phyloP scores from a whole-genome alignment of 2,329 filamentous ascomycete species.

The Rugonectria rugulosa region DNA sequence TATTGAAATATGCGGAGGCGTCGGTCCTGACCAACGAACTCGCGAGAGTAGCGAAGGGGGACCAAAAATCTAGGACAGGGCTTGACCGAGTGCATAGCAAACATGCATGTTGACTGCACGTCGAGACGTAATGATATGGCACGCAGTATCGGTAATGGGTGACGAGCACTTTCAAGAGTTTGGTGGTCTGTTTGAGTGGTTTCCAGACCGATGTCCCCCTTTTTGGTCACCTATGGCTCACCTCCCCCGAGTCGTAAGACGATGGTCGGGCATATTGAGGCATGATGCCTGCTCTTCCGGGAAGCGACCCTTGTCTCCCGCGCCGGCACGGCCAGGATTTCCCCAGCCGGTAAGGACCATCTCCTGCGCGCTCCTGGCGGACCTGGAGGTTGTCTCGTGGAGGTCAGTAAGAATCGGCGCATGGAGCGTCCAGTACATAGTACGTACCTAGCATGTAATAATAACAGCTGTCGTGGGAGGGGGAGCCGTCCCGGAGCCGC shows the following conservation, averaged over 20 bases:
- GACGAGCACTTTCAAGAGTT: constrained; percentile 7
- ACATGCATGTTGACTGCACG: constrained; percentile 13
- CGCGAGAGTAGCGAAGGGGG: constrained; percentile 7
- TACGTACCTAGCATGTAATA: too few relatives aligned
- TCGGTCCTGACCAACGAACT: constrained; percentile 14
- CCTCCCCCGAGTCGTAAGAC: constrained; percentile 32
- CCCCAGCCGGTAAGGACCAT: constrained; percentile 26
- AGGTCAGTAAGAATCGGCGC: constrained; percentile 7
- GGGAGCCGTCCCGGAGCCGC: constrained; percentile 32
- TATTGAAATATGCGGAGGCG: constrained; percentile 20
- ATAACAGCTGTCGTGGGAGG: constrained; percentile 12
- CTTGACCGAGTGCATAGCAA: constrained; percentile 8
- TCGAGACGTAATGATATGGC: constrained; percentile 11
- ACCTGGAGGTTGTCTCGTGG: constrained; percentile 22
- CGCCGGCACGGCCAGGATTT: constrained; percentile 28
- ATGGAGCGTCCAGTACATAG: too few relatives aligned
- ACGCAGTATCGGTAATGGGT: constrained; percentile 17
- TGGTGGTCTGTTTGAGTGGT: constrained; percentile 24
- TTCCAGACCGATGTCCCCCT: constrained; percentile 14
- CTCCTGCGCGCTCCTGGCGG: constrained; percentile 15
- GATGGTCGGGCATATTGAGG: constrained; percentile 13
- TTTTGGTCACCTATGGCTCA: constrained; percentile 20
- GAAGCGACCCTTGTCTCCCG: constrained; percentile 24
- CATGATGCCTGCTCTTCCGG: constrained; percentile 21
- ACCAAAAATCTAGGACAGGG: constrained; percentile 1